A percentile compares a stretch with the other conserved stretches of the same genome.
Conservation (phyloP, 768 basidiomycete species). For the Suillus placidus region DNA sequence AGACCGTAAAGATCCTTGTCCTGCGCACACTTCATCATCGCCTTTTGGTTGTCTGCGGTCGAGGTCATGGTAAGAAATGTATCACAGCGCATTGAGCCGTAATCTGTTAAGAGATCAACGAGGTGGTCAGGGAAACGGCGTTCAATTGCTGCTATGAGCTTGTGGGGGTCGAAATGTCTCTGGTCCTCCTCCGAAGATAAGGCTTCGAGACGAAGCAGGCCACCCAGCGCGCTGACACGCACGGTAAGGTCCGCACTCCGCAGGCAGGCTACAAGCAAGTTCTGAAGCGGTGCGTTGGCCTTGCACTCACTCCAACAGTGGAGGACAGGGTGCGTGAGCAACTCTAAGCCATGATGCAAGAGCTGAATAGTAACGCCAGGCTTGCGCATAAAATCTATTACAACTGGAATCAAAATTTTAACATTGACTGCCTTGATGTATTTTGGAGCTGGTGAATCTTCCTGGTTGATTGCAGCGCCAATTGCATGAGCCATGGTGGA, state of each 20-base stretch:
- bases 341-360: conserved; percentile 54
- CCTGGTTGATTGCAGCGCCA: conserved; percentile 45
- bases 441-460: conserved; percentile 38
- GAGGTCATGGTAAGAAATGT: conserved; percentile 44
- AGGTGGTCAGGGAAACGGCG: conserved; percentile 51
- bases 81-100: conserved; percentile 53
- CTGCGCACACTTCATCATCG: conserved; percentile 52
- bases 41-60: conserved; percentile 48
- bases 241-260: conserved; percentile 57
- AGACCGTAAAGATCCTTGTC: conserved; percentile 54
- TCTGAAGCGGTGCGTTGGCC: conserved; percentile 44
- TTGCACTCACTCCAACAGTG: conserved; percentile 49
- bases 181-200: conserved; percentile 47
- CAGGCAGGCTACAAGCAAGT: conserved; percentile 58
- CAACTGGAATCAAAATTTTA: conserved; percentile 44
- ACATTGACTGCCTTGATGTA: conserved; percentile 47
- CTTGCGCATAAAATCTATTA: conserved; percentile 46
- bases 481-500: conserved; percentile 56
- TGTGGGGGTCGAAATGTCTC: conserved; percentile 49
- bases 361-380: conserved; percentile 45
- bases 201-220: conserved; percentile 52
- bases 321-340: conserved; percentile 46
- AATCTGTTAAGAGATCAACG: conserved; percentile 47
- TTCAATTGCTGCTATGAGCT: conserved; percentile 44
- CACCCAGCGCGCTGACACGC: conserved; percentile 55